Evolutionary conservation across 2,329 filamentous ascomycete species (phyloP).

Genomic region (Parastagonospora nodorum): DNA sequence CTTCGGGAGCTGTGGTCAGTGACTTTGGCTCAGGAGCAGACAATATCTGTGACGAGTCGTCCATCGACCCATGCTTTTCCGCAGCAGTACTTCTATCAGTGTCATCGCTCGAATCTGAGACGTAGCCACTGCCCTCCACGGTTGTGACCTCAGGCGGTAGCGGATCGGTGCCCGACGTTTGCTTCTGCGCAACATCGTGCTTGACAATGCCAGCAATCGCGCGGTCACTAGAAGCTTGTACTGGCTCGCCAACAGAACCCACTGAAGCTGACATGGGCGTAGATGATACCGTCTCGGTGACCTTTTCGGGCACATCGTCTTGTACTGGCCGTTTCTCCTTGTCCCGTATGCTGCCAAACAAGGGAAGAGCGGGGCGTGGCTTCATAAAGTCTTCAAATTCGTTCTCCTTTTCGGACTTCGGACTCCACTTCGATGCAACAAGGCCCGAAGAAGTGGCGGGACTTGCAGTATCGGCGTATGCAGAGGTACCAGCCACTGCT

Average conservation of each 20-base stretch:
- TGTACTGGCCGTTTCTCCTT: conserved; percentile 58
- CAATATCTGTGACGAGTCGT: conserved; percentile 11
- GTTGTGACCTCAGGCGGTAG: conserved; percentile 73
- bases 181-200: conserved; percentile 59
- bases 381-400: conserved; percentile 71
- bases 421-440: conserved; percentile 52
- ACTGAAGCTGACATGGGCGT: conserved; percentile 41
- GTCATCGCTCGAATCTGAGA: conserved; percentile 60
- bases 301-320: conserved; percentile 57
- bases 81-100: conserved; percentile 13
- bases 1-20: conserved; percentile 23
- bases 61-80: conserved; percentile 16
- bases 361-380: conserved; percentile 74
- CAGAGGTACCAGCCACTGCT: conserved; percentile 57
- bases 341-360: conserved; percentile 74
- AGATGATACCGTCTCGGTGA: conserved; percentile 52
- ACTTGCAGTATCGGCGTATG: conserved; percentile 26
- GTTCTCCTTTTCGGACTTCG: conserved; percentile 55
- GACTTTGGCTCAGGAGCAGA: conserved; percentile 35
- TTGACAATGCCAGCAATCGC: conserved; percentile 61
- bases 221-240: conserved; percentile 65
- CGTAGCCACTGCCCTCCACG: conserved; percentile 68
- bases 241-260: conserved; percentile 41
- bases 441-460: conserved; percentile 28
- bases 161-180: conserved; percentile 58